phyloP scores from a whole-genome alignment of 129 eudicot genomes.

The Centaurea solstitialis region DNA sequence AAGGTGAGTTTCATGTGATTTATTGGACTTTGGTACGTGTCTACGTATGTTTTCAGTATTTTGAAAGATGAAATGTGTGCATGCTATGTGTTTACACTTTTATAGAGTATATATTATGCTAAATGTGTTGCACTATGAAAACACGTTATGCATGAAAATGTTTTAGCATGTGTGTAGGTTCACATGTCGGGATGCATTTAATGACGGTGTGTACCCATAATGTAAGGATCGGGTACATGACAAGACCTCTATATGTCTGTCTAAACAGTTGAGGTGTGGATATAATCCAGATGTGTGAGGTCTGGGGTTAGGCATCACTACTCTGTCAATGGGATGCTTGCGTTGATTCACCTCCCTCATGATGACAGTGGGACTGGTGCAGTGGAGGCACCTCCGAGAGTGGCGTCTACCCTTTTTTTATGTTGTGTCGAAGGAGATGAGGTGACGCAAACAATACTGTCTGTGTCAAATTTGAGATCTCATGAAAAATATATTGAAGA shows the following conservation, averaged over 20 bases:
- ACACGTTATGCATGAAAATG: not conserved
- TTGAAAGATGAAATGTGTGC: not conserved
- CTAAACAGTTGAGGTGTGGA: too few species aligned
- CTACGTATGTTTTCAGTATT: not conserved
- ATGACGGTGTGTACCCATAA: not conserved
- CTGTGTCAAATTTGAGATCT: not conserved
- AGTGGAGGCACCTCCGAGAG: too few species aligned
- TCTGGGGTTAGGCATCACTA: too few species aligned
- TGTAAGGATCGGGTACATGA: not conserved
- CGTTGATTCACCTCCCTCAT: too few species aligned
- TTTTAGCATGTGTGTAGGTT: not conserved
- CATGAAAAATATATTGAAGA: not conserved
- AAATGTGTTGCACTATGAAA: not conserved
- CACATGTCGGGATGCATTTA: not conserved
- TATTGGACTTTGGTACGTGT: not conserved
- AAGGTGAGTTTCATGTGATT: not conserved
- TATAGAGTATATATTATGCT: not conserved
- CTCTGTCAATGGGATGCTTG: too few species aligned
- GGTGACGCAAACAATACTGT: not conserved
- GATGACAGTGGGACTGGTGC: too few species aligned
- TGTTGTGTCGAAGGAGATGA: not conserved
- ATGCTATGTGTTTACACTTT: not conserved
- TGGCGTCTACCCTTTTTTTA: too few species aligned
- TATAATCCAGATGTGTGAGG: too few species aligned
- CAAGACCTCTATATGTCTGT: not conserved